Evolutionary conservation across 768 basidiomycete species (phyloP).

Genomic region (Russula brevipes): DNA sequence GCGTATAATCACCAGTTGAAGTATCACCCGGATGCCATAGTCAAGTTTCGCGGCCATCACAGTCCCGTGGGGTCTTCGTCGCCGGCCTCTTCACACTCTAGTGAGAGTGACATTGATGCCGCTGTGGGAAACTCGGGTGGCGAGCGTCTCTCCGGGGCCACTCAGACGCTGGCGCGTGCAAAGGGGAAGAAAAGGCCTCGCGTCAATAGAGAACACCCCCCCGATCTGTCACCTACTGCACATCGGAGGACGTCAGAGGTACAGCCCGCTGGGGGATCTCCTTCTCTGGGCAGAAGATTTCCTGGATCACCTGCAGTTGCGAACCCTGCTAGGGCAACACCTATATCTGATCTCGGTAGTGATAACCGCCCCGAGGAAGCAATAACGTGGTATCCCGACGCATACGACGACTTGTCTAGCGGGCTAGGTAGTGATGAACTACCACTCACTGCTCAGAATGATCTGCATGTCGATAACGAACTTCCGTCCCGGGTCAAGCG

Average conservation of each 20-base stretch:
- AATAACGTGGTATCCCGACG: slow-evolving; percentile 10
- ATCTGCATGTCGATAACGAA: not conserved
- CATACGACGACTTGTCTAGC: slow-evolving; percentile 10
- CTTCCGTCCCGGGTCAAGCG: slow-evolving; percentile 9
- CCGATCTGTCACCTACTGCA: not conserved
- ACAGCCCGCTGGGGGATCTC: not conserved
- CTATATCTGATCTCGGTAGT: not conserved
- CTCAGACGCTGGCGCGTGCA: not conserved
- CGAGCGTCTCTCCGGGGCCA: not conserved
- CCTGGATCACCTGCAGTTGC: not conserved
- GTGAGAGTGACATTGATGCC: not conserved
- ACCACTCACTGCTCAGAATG: not conserved
- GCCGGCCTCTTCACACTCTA: slow-evolving; percentile 3
- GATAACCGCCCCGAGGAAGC: not conserved
- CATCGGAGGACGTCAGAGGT: not conserved
- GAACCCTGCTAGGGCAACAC: not conserved
- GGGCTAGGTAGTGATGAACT: not conserved
- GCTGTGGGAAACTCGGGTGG: not conserved
- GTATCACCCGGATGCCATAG: slow-evolving; percentile 60
- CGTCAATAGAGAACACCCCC: not conserved
- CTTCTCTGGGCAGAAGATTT: not conserved
- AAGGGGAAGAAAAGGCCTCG: slow-evolving; percentile 11
- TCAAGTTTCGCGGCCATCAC: slow-evolving; percentile 43
- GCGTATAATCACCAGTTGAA: slow-evolving; percentile 49
- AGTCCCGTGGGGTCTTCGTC: slow-evolving; percentile 23